These are phyloP conservation scores for Hygrophoropsis aurantiaca DNA, from an alignment of 768 basidiomycete species.

Conservation along the genomic window DNA sequence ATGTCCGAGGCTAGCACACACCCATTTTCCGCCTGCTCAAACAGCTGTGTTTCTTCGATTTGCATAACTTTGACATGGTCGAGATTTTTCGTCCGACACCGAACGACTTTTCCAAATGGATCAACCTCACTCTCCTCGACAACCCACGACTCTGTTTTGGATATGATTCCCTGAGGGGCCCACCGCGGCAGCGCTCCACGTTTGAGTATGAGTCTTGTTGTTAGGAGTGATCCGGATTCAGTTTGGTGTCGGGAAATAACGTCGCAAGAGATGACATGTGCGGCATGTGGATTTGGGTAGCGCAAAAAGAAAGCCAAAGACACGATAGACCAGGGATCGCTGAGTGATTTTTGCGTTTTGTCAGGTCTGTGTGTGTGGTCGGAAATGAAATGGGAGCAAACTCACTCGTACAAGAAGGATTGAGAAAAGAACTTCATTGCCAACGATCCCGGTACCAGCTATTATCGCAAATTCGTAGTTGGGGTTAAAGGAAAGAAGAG, in stretches of 20 bases:
- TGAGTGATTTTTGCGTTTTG: conserved; percentile 30
- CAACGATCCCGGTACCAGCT: conserved; percentile 35
- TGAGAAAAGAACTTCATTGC: conserved; percentile 56
- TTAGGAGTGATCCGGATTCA: conserved; percentile 71
- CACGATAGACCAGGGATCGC: conserved; percentile 93
- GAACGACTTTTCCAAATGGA: conserved; percentile 72
- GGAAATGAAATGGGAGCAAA: conserved; percentile 7
- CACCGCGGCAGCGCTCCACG: conserved; percentile 88
- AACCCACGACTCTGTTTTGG: conserved; percentile 90
- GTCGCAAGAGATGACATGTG: conserved; percentile 94
- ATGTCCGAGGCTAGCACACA: conserved; percentile 34
- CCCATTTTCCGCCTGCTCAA: conserved; percentile 72
- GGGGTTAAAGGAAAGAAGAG: not conserved
- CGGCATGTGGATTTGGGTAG: conserved; percentile 93
- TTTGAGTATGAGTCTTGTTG: conserved; percentile 91
- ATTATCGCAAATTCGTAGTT: not conserved
- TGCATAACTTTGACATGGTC: conserved; percentile 95
- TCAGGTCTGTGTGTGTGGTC: not conserved
- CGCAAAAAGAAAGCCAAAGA: conserved; percentile 92
- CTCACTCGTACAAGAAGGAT: conserved; percentile 58
- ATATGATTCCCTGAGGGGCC: conserved; percentile 82
- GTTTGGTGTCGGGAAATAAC: conserved; percentile 84
- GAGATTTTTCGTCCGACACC: conserved; percentile 83
- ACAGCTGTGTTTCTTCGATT: conserved; percentile 78
- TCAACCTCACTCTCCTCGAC: conserved; percentile 95